phyloP scores from a whole-genome alignment of 2,329 filamentous ascomycete genomes.

The Scedosporium minutisporum region DNA sequence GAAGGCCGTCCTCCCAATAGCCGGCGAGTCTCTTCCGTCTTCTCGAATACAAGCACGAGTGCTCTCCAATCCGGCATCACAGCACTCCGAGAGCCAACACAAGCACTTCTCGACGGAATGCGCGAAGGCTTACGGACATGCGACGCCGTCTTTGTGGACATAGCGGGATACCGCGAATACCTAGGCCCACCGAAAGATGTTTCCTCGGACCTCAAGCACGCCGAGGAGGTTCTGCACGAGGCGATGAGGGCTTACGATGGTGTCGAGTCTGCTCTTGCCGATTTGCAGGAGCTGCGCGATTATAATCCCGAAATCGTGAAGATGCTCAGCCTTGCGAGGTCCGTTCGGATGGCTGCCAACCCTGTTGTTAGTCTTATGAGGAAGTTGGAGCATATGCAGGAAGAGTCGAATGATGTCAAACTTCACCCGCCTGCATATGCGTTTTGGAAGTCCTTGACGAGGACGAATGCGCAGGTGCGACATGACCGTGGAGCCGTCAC shows the following conservation, averaged over 20 bases:
- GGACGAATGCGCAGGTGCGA: constrained; percentile 46
- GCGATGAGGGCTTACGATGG: constrained; percentile 36
- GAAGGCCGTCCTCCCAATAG: neutral
- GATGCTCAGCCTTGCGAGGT: constrained; percentile 45
- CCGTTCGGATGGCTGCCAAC: constrained; percentile 41
- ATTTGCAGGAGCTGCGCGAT: constrained; percentile 32
- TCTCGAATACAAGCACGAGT: constrained; percentile 12
- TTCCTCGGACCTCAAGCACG: constrained; percentile 30
- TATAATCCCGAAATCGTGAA: constrained; percentile 40
- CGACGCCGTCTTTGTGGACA: constrained; percentile 43
- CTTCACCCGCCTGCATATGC: constrained; percentile 45
- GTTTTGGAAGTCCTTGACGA: constrained; percentile 39
- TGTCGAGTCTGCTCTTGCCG: constrained; percentile 36
- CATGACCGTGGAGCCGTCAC: constrained; percentile 51
- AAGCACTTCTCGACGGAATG: constrained; percentile 36
- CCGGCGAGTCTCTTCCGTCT: neutral
- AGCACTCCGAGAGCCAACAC: constrained; percentile 34
- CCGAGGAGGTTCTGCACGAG: constrained; percentile 29
- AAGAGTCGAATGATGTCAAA: constrained; percentile 26
- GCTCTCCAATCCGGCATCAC: constrained; percentile 15
- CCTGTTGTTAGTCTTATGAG: constrained; percentile 35
- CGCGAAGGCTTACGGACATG: constrained; percentile 31
- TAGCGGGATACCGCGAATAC: constrained; percentile 38
- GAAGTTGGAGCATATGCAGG: constrained; percentile 38
- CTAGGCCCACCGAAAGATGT: constrained; percentile 32